Evolutionary conservation across 2,329 filamentous ascomycete genomes (phyloP).

Genomic region (Zasmidium cellare): DNA sequence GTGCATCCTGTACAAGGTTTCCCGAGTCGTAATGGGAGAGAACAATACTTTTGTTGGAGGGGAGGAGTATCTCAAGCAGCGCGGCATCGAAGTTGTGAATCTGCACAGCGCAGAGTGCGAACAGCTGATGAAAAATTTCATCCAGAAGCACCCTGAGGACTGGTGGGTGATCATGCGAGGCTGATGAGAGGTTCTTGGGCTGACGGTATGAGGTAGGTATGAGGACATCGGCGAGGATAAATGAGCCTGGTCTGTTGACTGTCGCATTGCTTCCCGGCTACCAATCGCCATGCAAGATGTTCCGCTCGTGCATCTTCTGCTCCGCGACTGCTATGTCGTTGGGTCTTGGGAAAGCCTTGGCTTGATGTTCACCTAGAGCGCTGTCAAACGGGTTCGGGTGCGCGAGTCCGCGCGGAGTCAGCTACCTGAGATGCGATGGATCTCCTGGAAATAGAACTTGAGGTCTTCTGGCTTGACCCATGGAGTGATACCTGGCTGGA

Average conservation of each 20-base stretch:
- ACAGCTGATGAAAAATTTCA: slow-evolving; percentile 70
- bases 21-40: slow-evolving; percentile 74
- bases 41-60: slow-evolving; percentile 74
- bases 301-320: slow-evolving; percentile 37
- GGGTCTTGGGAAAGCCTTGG: slow-evolving; percentile 22
- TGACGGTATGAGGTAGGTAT: slow-evolving; percentile 33
- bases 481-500: slow-evolving; percentile 75
- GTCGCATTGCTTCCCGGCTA: slow-evolving; percentile 16
- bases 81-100: slow-evolving; percentile 73
- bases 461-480: slow-evolving; percentile 91
- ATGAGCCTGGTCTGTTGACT: slow-evolving; percentile 11
- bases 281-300: slow-evolving; percentile 37
- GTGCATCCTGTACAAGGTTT: slow-evolving; percentile 73
- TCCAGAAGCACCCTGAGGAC: slow-evolving; percentile 68
- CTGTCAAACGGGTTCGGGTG: slow-evolving; percentile 28
- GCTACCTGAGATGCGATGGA: slow-evolving; percentile 59
- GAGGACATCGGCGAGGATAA: slow-evolving; percentile 40
- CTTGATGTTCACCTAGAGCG: slow-evolving; percentile 31
- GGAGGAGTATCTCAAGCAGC: slow-evolving; percentile 66
- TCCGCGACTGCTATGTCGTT: slow-evolving; percentile 29
- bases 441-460: slow-evolving; percentile 90
- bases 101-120: slow-evolving; percentile 65
- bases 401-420: slow-evolving; percentile 28
- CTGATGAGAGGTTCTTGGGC: slow-evolving; percentile 9
- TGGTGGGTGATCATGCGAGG: slow-evolving; percentile 46